Evolutionary conservation across 208 protist species (phyloP).

Genomic region (Trypanosoma vivax): DNA sequence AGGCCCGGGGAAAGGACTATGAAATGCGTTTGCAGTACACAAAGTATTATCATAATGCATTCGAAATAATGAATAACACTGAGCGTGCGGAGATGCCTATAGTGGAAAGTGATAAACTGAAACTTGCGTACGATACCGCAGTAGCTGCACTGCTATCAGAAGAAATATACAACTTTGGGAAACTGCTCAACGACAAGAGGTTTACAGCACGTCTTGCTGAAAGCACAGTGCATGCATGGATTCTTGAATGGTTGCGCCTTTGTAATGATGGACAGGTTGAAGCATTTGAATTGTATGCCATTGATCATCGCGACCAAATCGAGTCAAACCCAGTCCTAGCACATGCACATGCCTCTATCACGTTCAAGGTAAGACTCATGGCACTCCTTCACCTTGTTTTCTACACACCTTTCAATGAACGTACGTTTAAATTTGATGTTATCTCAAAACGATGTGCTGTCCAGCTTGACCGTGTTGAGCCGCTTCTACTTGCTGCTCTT

Average conservation of each 20-base stretch:
- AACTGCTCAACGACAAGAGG: slow-evolving; percentile 59
- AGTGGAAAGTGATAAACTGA: slow-evolving; percentile 42
- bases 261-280: slow-evolving; percentile 79
- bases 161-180: slow-evolving; percentile 86
- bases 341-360: slow-evolving; percentile 17
- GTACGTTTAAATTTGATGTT: slow-evolving; percentile 77
- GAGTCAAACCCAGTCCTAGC: slow-evolving; percentile 21
- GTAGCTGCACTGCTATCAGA: slow-evolving; percentile 74
- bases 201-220: slow-evolving; percentile 24
- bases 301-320: slow-evolving; percentile 33
- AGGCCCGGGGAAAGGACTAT: slow-evolving; percentile 82
- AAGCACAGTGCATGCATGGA: slow-evolving; percentile 34
- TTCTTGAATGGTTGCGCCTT: slow-evolving; percentile 62
- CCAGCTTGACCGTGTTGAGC: slow-evolving; percentile 77
- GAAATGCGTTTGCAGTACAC: slow-evolving; percentile 75
- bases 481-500: slow-evolving; percentile 91
- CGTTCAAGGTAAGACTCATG: slow-evolving; percentile 90
- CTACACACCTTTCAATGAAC: slow-evolving; percentile 87
- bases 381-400: slow-evolving; percentile 94
- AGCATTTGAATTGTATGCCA: slow-evolving; percentile 57
- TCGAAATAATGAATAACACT: slow-evolving; percentile 66
- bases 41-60: slow-evolving; percentile 78
- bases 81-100: slow-evolving; percentile 76
- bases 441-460: slow-evolving; percentile 70
- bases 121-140: slow-evolving; percentile 66